These are phyloP conservation scores for Zygoascus biomembranicola DNA, from an alignment of 805 yeast species.

Conservation along the genomic window DNA sequence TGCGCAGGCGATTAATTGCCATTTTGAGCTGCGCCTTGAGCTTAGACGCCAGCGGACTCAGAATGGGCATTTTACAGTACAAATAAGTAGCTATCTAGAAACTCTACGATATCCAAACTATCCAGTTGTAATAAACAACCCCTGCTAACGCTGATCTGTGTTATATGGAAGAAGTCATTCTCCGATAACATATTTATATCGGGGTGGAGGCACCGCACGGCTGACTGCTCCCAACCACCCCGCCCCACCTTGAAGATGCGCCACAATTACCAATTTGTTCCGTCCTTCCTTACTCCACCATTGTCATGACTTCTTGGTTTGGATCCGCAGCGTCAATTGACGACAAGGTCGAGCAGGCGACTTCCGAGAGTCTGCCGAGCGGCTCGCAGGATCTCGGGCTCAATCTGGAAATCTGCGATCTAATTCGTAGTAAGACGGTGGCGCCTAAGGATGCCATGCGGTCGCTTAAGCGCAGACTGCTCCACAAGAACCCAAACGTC, in stretches of 20 bases:
- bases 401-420: conserved; percentile 81
- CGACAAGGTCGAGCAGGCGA: conserved; percentile 61
- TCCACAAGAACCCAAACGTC: conserved; percentile 69
- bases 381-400: conserved; percentile 71
- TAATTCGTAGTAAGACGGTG: conserved; percentile 72
- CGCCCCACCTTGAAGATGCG: not conserved
- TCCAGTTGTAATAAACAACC: not conserved
- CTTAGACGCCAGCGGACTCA: conserved; percentile 10
- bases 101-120: too few relatives aligned
- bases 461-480: conserved; percentile 64
- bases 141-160: not conserved
- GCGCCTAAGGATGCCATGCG: conserved; percentile 79
- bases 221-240: not conserved
- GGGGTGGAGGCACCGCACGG: not conserved
- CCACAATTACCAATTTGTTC: not conserved
- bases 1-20: conserved; percentile 62
- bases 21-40: conserved; percentile 40
- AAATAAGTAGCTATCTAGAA: too few relatives aligned
- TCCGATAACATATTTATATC: too few relatives aligned
- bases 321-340: conserved; percentile 38
- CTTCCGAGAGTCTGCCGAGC: conserved; percentile 83
- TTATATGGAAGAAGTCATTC: too few relatives aligned
- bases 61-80: not conserved
- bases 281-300: not conserved
- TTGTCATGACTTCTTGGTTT: conserved; percentile 29